Base-by-base conservation (phyloP, 2,329 filamentous ascomycete species). In the Stagonosporopsis rhizophila region DNA sequence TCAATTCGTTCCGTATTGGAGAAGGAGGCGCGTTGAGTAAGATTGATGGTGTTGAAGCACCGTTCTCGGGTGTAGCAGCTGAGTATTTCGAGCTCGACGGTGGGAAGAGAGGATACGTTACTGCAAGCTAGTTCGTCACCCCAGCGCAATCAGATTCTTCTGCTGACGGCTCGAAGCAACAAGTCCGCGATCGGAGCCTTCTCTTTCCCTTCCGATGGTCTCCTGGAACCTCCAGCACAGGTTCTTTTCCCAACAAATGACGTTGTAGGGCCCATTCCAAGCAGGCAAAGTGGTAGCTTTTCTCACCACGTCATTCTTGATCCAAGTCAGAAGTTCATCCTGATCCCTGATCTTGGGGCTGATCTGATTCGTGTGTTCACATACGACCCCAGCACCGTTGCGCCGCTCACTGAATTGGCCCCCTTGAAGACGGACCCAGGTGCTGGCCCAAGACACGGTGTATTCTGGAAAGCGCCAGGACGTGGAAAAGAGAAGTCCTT, bases 291-390 rank as follows among this genome's bases (percentile, higher is more conserved):
- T 46, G 48, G 38, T 19, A 62, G 60, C 23, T 55, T 53, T 30
- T 35, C 49, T 22, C 87, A 90, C 72, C 76, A 87, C 66, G 82
- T 83, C 19, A 71, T 88, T 47, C 69, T 87, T 28, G 87, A 90
- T 66, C 88, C 87, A 4, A 87, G 82, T 1, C 82, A 81, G 6
- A 66, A 78, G 15, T 90, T 83, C 71, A 65, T 89, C 25, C 69
- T 89, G 2, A 79, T 85, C 2, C 86, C 87, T 1, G 88, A 90
- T 63, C 79, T 92, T 6, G 85, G 87, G 32, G 80, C 83, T 0
- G 88, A 91, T 63, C 66, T 85, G 7, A 73, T 90, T 44, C 85
- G 83, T 56, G 73, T 84, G 78, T 89, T 84, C 68, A 66, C 75
- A 39, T 79, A 87, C 64, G 72, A 84, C 56, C 64, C 65, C 1